Percentiles rank a stretch among this genome's conserved stretches.
phyloP scores from a whole-genome alignment of 306 rosid genomes.

The Corylus heterophylla region DNA sequence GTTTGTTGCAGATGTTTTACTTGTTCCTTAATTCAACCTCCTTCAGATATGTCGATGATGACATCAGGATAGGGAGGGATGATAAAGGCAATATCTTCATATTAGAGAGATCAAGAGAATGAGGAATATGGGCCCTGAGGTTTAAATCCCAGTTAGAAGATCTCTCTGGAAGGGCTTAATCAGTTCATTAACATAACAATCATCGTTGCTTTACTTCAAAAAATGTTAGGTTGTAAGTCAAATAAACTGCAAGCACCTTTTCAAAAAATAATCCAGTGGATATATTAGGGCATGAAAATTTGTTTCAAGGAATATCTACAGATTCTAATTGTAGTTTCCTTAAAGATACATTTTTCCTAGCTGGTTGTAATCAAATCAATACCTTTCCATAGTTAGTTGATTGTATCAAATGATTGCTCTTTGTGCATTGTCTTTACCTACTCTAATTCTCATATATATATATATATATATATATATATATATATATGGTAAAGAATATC shows the following conservation, averaged over 20 bases:
- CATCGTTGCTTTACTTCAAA: not conserved
- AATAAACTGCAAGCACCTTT: not conserved
- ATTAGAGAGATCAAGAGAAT: constrained; percentile 49
- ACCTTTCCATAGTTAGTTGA: no score
- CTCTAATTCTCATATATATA: no score
- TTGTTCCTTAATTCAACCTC: constrained; percentile 38
- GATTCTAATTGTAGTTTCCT: not conserved
- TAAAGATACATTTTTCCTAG: no score
- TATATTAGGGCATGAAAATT: not conserved
- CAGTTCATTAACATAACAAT: not conserved
- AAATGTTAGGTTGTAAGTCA: not conserved
- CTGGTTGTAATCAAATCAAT: no score
- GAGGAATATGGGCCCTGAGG: constrained; percentile 1
- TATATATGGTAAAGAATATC: no score
- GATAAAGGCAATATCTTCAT: constrained; percentile 77
- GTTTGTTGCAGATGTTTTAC: not conserved
- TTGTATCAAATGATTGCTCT: no score
- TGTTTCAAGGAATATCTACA: not conserved
- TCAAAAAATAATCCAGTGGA: not conserved
- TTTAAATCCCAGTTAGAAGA: not conserved
- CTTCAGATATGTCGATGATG: constrained; percentile 72
- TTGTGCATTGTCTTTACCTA: no score
- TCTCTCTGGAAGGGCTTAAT: not conserved
- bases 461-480: no score
- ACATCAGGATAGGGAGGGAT: constrained; percentile 81